Base-by-base conservation (phyloP, 1,284 basidiomycete species). In the Apiotrichum gamsii region DNA sequence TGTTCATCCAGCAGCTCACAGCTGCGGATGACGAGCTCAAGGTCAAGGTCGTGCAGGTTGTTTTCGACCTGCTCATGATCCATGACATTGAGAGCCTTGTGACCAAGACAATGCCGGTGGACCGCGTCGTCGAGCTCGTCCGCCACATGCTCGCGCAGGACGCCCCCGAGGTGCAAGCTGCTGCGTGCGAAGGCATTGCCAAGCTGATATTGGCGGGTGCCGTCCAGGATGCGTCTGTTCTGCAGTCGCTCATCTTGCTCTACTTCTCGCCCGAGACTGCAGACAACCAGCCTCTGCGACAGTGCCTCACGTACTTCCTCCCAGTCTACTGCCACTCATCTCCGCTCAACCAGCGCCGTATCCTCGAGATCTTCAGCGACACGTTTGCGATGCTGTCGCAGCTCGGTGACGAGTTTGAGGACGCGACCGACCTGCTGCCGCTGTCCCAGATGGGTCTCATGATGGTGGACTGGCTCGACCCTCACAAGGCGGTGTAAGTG, bases 241-340 rank as follows among this genome's bases (percentile, higher is more conserved):
- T 97, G 20, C 80, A 82, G 57, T 83, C 81, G 47, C 78, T 96
- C 2, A 80, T 91, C 1, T 72, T 90, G 24, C 79, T 85, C 19
- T 98, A 94, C 72, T 82, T 97, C 57, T 88, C 87, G 0, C 88
- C 90, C 2, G 83, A 88, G 50, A 95, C 90, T 0, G 77, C 76
- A 13, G 80, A 83, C 32, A 97, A 96, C 64, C 85, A 87, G 61
- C 81, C 90, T 53, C 75, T 97, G 24, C 78, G 90, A 45, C 94
- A 97, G 71, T 96, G 91, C 66, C 75, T 98, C 21, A 85, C 90
- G 16, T 97, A 97, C 73, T 97, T 97, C 77, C 84, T 98, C 73
- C 90, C 91, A 0, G 84, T 91, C 0, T 97, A 89, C 67, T 90
- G 88, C 69, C 93, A 87, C 68, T 89, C 90, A 1, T 85, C 86